Conservation (phyloP, 768 basidiomycete species). For the Lentinula boryana region DNA sequence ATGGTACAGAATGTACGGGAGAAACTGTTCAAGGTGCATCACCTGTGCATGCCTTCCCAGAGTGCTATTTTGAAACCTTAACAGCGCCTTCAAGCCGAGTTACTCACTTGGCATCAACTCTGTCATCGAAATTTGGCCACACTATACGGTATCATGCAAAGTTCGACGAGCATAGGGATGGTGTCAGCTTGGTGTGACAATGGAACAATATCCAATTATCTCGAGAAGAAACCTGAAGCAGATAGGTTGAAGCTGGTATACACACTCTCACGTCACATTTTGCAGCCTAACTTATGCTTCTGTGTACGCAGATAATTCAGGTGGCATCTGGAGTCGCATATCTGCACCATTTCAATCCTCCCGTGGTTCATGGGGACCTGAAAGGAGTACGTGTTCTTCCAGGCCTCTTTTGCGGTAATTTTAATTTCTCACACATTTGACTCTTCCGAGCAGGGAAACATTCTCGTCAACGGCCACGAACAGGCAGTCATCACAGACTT, state of each 20-base stretch:
- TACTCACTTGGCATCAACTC: conserved; percentile 52
- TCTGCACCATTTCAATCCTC: conserved; percentile 47
- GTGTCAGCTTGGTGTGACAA: conserved; percentile 62
- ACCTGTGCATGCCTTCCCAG: neutral
- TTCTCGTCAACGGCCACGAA: conserved; percentile 48
- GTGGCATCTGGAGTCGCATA: conserved; percentile 54
- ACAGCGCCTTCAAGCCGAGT: conserved; percentile 52
- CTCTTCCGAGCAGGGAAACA: conserved; percentile 39
- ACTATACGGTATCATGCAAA: conserved; percentile 49
- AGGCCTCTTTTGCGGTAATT: neutral
- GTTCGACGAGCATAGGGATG: conserved; percentile 49
- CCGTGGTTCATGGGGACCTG: conserved; percentile 35
- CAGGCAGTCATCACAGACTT: conserved; percentile 56
- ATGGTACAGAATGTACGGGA: conserved; percentile 47
- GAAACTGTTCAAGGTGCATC: conserved; percentile 41
- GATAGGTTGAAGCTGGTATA: conserved; percentile 46
- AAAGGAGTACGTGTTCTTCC: conserved; percentile 33
- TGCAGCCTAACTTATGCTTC: neutral
- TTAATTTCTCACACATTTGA: neutral
- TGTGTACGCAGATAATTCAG: conserved; percentile 35
- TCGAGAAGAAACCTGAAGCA: conserved; percentile 32
- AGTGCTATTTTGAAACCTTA: neutral
- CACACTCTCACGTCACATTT: neutral
- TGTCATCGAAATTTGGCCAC: conserved; percentile 51
- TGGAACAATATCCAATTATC: conserved; percentile 47